phyloP scores from a whole-genome alignment of 1,284 basidiomycete species.

The Xerocomus alliaceus region DNA sequence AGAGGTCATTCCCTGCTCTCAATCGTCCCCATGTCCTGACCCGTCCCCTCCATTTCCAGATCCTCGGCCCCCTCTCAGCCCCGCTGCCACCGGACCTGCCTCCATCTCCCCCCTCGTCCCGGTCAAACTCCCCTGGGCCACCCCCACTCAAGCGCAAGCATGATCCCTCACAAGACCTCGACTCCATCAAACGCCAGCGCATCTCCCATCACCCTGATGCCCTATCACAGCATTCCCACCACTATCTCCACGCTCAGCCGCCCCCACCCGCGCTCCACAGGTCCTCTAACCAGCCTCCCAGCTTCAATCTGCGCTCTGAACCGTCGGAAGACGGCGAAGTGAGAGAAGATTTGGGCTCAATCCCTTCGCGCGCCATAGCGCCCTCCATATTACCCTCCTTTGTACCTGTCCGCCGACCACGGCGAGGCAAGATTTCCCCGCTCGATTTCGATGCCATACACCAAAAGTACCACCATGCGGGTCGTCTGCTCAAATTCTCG shows the following conservation, averaged over 20 bases:
- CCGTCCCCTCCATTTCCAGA: constrained; percentile 47
- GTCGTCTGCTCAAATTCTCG: constrained; percentile 75
- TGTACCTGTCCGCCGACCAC: constrained; percentile 69
- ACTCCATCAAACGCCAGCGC: constrained; percentile 64
- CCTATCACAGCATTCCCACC: constrained; percentile 39
- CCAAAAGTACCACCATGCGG: constrained; percentile 66
- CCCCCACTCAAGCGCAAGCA: constrained; percentile 63
- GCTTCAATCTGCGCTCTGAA: constrained; percentile 50
- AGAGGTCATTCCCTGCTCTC: constrained; percentile 49
- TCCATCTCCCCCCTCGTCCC: constrained; percentile 70
- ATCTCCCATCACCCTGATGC: constrained; percentile 48
- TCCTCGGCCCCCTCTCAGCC: constrained; percentile 60
- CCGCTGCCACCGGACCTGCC: constrained; percentile 69
- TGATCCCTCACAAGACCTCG: constrained; percentile 52
- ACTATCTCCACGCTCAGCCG: constrained; percentile 38
- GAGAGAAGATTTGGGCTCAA: constrained; percentile 47
- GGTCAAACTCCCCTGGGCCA: constrained; percentile 64
- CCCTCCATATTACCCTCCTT: constrained; percentile 48
- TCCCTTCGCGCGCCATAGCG: constrained; percentile 37
- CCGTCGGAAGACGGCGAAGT: constrained; percentile 66
- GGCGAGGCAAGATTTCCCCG: constrained; percentile 55
- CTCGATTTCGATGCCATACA: constrained; percentile 61
- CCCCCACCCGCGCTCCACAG: constrained; percentile 36
- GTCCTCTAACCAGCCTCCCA: constrained; percentile 36
- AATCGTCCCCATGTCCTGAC: constrained; percentile 13